These are phyloP conservation scores for Phialocephala subalpina DNA, from an alignment of 2,329 filamentous ascomycete species.

Conservation along the genomic window DNA sequence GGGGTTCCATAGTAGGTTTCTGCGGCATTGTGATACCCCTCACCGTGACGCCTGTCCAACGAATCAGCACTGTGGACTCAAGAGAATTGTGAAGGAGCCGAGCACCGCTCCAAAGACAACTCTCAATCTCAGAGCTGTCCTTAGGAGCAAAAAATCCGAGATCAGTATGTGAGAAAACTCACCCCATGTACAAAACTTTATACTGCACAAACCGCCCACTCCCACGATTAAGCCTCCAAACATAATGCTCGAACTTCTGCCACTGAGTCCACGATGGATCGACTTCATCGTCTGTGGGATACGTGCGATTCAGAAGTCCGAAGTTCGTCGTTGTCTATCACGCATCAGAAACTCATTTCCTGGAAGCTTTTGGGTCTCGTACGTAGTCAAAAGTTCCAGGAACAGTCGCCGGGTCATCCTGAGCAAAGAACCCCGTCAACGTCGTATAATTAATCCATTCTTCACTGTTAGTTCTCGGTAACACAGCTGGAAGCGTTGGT, in stretches of 20 bases:
- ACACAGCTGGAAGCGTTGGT: conserved; percentile 14
- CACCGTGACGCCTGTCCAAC: no score
- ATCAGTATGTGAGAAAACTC: no score
- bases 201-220: conserved; percentile 59
- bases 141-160: no score
- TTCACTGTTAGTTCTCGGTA: conserved; percentile 1
- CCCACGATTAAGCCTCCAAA: conserved; percentile 60
- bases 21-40: conserved; percentile 69
- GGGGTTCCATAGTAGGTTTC: conserved; percentile 73
- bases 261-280: conserved; percentile 62
- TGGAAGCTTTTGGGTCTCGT: conserved; percentile 38
- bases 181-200: conserved; percentile 70
- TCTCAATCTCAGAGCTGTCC: no score
- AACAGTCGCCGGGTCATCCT: conserved; percentile 66
- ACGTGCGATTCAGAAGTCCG: conserved; percentile 69
- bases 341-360: not conserved
- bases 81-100: no score
- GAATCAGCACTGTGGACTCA: no score
- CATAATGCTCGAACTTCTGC: conserved; percentile 68
- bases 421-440: conserved; percentile 68
- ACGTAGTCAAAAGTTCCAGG: conserved; percentile 71
- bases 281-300: conserved; percentile 59
- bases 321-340: conserved; percentile 66
- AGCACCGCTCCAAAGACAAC: no score
- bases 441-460: conserved; percentile 63